phyloP scores from a whole-genome alignment of 1,139 yeast genomes.

The Zhuliangozyma blackwelliae region DNA sequence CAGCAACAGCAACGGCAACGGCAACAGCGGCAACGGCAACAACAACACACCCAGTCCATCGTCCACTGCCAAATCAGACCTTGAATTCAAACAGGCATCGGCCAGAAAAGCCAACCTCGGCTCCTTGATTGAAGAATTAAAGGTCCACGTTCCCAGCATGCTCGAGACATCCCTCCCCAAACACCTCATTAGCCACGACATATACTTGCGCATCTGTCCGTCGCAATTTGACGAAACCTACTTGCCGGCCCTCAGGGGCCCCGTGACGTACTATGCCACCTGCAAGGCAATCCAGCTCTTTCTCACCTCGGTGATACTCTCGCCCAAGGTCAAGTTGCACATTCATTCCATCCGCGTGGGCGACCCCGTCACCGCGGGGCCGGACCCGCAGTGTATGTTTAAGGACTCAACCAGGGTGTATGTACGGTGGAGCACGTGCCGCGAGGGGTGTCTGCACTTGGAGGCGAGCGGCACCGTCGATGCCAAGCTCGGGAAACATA shows the following conservation, averaged over 20 bases:
- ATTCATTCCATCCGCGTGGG: constrained; percentile 36
- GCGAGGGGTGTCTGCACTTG: constrained; percentile 47
- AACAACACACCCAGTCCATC: no score
- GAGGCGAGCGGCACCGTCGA: constrained; percentile 24
- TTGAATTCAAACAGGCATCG: no score
- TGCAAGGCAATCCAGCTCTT: constrained; percentile 52
- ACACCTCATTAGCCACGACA: constrained; percentile 43
- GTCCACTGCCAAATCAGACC: no score
- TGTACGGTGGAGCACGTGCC: constrained; percentile 62
- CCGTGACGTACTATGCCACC: constrained; percentile 51
- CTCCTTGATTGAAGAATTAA: constrained; percentile 48
- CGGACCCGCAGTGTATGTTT: constrained; percentile 30
- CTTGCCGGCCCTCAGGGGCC: constrained; percentile 61
- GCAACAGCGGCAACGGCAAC: no score
- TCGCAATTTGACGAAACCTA: constrained; percentile 46
- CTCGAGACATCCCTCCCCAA: constrained; percentile 49
- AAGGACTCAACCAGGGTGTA: constrained; percentile 49
- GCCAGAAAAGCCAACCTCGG: constrained; percentile 55
- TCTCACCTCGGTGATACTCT: constrained; percentile 50
- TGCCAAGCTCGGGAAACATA: constrained; percentile 36
- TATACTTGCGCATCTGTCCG: constrained; percentile 63
- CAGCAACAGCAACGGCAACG: no score
- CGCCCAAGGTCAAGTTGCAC: constrained; percentile 47
- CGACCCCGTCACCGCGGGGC: constrained; percentile 8
- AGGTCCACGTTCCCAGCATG: constrained; percentile 52